Evolutionary conservation across 2,329 filamentous ascomycete species (phyloP).

Genomic region (Aureobasidium namibiae): DNA sequence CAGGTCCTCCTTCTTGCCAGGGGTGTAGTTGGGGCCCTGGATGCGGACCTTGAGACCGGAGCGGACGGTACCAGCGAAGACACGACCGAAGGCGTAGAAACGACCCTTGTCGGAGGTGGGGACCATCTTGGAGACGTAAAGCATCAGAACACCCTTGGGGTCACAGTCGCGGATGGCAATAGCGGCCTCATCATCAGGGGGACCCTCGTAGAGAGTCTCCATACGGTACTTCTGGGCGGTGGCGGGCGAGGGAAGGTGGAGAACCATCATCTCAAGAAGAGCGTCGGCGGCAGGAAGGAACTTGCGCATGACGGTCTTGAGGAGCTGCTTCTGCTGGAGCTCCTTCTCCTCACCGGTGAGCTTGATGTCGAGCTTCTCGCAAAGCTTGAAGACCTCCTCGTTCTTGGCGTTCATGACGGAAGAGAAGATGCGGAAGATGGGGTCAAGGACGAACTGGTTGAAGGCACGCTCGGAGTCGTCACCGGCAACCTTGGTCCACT

Average conservation of each 20-base stretch:
- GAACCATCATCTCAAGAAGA: slow-evolving; percentile 99
- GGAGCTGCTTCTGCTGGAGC: slow-evolving; percentile 92
- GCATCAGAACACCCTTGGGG: slow-evolving; percentile 95
- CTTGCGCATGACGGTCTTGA: slow-evolving; percentile 97
- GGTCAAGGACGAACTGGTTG: slow-evolving; percentile 99
- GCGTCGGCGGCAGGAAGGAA: slow-evolving; percentile 98
- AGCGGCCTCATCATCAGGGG: slow-evolving; percentile 80
- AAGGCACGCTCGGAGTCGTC: slow-evolving; percentile 94
- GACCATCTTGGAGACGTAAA: slow-evolving; percentile 99
- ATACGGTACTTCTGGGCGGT: slow-evolving; percentile 96
- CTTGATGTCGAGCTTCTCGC: slow-evolving; percentile 94
- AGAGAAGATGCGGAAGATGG: slow-evolving; percentile 98
- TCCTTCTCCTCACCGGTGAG: slow-evolving; percentile 78
- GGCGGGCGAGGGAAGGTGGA: slow-evolving; percentile 92
- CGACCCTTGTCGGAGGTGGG: slow-evolving; percentile 98
- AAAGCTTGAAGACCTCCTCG: slow-evolving; percentile 74
- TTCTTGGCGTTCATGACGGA: slow-evolving; percentile 98
- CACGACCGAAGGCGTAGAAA: slow-evolving; percentile 99
- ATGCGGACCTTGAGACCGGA: slow-evolving; percentile 99
- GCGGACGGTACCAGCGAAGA: slow-evolving; percentile 96
- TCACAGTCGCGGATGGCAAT: slow-evolving; percentile 98
- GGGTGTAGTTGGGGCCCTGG: slow-evolving; percentile 97
- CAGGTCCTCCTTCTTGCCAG: slow-evolving; percentile 97
- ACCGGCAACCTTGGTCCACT: slow-evolving; percentile 87
- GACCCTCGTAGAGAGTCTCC: slow-evolving; percentile 98